Conservation (phyloP, 169 alveolate genomes). For the Plasmodium berghei region DNA sequence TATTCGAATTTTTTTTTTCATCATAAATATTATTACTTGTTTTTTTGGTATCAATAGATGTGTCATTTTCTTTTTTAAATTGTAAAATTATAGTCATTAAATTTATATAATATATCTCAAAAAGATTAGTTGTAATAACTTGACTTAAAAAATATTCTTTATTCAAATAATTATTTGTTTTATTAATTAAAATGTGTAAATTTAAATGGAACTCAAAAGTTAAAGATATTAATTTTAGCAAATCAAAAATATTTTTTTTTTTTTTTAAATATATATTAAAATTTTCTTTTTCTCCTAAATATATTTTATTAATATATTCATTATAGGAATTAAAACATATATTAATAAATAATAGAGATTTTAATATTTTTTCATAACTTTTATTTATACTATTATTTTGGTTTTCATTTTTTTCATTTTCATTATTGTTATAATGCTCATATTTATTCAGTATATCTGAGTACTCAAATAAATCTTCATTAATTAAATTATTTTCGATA, state of each 20-base stretch:
- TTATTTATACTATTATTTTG: no score
- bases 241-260: conserved; percentile 47
- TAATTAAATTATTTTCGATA: background rate
- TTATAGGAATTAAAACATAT: conserved; percentile 27
- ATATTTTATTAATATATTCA: conserved; percentile 52
- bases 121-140: background rate
- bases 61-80: conserved; percentile 8
- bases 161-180: conserved; percentile 50
- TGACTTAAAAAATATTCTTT: conserved; percentile 42
- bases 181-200: conserved; percentile 30
- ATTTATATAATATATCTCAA: conserved; percentile 32
- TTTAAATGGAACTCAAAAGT: conserved; percentile 69
- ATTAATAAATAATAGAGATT: conserved; percentile 26
- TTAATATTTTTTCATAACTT: background rate
- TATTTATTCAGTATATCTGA: background rate
- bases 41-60: background rate
- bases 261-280: conserved; percentile 41
- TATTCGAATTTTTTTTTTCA: no score
- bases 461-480: background rate
- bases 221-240: conserved; percentile 25
- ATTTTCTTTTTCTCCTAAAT: conserved; percentile 43
- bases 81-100: conserved; percentile 22
- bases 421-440: background rate
- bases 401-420: background rate
- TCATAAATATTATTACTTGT: no score